Evolutionary conservation across 306 rosid species (phyloP).

Genomic region (Malus sylvestris): DNA sequence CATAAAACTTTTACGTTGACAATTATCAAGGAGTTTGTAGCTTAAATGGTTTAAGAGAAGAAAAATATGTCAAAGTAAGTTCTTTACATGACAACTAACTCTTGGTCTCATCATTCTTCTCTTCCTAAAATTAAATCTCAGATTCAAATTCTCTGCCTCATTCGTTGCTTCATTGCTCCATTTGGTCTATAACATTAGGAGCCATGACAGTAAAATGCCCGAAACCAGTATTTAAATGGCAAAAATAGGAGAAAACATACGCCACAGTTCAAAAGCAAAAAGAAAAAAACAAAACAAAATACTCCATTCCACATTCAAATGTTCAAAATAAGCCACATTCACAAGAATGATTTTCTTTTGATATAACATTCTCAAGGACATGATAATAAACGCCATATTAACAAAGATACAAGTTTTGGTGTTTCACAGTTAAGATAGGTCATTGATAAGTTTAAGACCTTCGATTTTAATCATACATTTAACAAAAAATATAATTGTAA

Average conservation of each 20-base stretch:
- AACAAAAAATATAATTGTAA: neutral
- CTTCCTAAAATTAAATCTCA: too few relatives aligned
- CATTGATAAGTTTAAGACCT: neutral
- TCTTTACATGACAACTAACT: too few relatives aligned
- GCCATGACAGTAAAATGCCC: too few relatives aligned
- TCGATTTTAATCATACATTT: neutral
- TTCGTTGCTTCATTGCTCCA: neutral
- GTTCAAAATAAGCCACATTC: neutral
- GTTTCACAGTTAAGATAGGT: neutral
- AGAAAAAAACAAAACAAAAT: neutral
- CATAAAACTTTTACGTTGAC: too few relatives aligned
- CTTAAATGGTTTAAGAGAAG: too few relatives aligned
- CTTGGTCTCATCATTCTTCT: too few relatives aligned
- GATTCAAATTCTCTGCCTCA: neutral
- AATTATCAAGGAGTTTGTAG: too few relatives aligned
- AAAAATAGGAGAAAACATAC: too few relatives aligned
- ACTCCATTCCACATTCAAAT: neutral
- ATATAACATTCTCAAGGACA: neutral
- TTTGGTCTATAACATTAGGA: neutral
- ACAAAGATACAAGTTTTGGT: neutral
- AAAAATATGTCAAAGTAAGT: too few relatives aligned
- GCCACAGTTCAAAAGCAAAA: neutral
- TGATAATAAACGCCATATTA: neutral
- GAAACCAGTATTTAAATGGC: too few relatives aligned
- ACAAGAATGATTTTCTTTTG: neutral